Conservation (phyloP, 495 filamentous ascomycete species). For the Neurospora intermedia region DNA sequence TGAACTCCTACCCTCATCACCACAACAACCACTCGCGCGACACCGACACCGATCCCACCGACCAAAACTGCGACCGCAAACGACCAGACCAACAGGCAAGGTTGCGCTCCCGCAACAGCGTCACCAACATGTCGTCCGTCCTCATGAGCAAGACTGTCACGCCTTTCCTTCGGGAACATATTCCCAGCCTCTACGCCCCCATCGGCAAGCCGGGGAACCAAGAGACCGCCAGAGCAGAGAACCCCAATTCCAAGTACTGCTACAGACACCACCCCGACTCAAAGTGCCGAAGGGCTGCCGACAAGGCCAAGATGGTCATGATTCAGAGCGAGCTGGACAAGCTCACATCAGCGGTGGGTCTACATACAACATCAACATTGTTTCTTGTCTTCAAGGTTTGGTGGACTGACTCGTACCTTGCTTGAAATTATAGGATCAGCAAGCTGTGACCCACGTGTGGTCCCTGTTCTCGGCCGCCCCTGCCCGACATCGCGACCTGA, state of each 20-base stretch:
- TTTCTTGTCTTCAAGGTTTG: neutral
- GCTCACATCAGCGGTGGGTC: conserved; percentile 52
- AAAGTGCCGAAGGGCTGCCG: conserved; percentile 82
- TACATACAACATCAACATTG: neutral
- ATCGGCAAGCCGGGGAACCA: conserved; percentile 26
- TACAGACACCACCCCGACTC: conserved; percentile 92
- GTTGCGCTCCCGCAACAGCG: conserved; percentile 19
- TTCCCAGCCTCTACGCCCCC: conserved; percentile 34
- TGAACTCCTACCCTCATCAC: conserved; percentile 3
- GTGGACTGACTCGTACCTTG: neutral
- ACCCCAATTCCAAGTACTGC: conserved; percentile 82
- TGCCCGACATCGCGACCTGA: conserved; percentile 82
- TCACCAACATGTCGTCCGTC: conserved; percentile 36
- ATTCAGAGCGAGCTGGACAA: conserved; percentile 79
- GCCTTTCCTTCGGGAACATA: conserved; percentile 76
- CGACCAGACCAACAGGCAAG: conserved; percentile 31
- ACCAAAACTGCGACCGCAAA: conserved; percentile 29
- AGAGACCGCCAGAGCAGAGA: conserved; percentile 31
- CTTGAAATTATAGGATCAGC: conserved; percentile 38
- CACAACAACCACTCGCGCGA: neutral
- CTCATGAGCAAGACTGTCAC: conserved; percentile 50
- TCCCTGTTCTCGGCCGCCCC: conserved; percentile 94
- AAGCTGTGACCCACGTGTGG: conserved; percentile 94
- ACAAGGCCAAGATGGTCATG: conserved; percentile 92
- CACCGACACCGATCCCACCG: neutral